Evolutionary conservation across 495 filamentous ascomycete species (phyloP).

Genomic region (Viridothelium virens): DNA sequence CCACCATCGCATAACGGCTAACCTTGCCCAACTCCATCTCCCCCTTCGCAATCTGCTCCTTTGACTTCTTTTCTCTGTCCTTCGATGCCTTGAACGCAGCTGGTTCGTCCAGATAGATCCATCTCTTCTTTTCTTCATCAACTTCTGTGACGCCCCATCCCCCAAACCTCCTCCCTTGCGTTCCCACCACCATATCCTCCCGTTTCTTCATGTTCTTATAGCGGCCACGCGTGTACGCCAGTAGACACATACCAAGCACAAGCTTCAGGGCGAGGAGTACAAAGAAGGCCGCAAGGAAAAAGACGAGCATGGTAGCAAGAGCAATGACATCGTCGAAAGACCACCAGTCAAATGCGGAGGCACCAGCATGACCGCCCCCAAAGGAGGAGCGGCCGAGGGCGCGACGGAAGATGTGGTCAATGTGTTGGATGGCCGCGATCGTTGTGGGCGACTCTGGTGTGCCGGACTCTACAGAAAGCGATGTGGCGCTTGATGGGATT

Average conservation of each 20-base stretch:
- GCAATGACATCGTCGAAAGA: slow-evolving; percentile 61
- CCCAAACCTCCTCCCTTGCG: slow-evolving; percentile 65
- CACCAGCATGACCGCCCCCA: slow-evolving; percentile 40
- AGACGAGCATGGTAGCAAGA: slow-evolving; percentile 61
- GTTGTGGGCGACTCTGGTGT: slow-evolving; percentile 55
- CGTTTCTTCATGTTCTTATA: slow-evolving; percentile 72
- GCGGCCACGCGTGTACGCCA: slow-evolving; percentile 63
- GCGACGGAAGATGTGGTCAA: slow-evolving; percentile 65
- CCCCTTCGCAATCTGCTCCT: slow-evolving; percentile 39
- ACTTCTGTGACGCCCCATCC: slow-evolving; percentile 81
- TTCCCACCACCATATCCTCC: slow-evolving; percentile 52
- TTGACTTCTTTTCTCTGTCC: slow-evolving; percentile 61
- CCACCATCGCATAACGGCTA: slow-evolving; percentile 82
- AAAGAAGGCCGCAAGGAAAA: slow-evolving; percentile 71
- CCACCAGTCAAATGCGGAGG: slow-evolving; percentile 32
- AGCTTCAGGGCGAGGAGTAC: slow-evolving; percentile 74
- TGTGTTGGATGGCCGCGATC: slow-evolving; percentile 61
- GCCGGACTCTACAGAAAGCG: slow-evolving; percentile 48
- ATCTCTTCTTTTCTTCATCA: slow-evolving; percentile 73
- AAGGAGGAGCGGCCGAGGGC: slow-evolving; percentile 61
- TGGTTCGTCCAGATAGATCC: slow-evolving; percentile 81
- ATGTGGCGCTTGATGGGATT: slow-evolving; percentile 60
- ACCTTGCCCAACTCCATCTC: slow-evolving; percentile 58
- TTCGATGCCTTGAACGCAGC: slow-evolving; percentile 59
- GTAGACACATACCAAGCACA: slow-evolving; percentile 71